Evolutionary conservation across 2,329 filamentous ascomycete genomes (phyloP), one percentile per base, ranked within the genome.

Genomic region (Phialemoniopsis sp.): DNA sequence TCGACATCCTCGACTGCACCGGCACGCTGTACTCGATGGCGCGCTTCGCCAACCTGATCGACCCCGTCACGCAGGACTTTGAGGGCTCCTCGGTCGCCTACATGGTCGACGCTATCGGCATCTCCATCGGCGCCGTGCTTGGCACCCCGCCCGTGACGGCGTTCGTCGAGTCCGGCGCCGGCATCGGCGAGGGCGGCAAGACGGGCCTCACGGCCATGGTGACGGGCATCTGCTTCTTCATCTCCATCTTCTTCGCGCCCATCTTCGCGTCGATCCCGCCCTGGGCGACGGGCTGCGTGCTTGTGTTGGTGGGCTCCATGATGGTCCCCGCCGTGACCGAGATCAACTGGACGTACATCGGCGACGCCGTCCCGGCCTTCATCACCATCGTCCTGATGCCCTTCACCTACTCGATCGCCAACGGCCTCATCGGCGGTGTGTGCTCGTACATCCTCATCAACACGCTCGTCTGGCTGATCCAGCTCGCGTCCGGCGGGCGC

Each of bases 21-120:
- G 89, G 87, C 51, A 94, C 88, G 1, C 68, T 94, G 43, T 95
- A 94, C 66, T 87, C 87, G 15, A 94, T 95, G 88, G 89, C 89
- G 14, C 82, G 84, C 21, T 93, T 91, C 60, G 84, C 83, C 48
- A 80, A 86, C 33, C 78, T 86, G 40, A 83, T 94, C 55, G 86
- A 95, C 50, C 84, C 87, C 50, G 75, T 80, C 37, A 93, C 88
- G 0, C 84, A 89, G 55, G 89, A 95, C 56, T 95, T 95, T 46
- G 88, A 94, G 60, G 86, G 88, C 41, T 90, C 85, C 13, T 83
- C 88, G 2, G 68, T 89, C 15, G 89, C 89, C 42, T 95, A 94
- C 61, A 78, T 87, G 61, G 84, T 93, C 17, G 89, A 95, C 52
- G 87, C 89, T 1, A 64, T 90, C 30, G 66, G 66, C 51, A 89